Evolutionary conservation across 495 filamentous ascomycete species (phyloP).

Genomic region (Delitschia confertaspora): DNA sequence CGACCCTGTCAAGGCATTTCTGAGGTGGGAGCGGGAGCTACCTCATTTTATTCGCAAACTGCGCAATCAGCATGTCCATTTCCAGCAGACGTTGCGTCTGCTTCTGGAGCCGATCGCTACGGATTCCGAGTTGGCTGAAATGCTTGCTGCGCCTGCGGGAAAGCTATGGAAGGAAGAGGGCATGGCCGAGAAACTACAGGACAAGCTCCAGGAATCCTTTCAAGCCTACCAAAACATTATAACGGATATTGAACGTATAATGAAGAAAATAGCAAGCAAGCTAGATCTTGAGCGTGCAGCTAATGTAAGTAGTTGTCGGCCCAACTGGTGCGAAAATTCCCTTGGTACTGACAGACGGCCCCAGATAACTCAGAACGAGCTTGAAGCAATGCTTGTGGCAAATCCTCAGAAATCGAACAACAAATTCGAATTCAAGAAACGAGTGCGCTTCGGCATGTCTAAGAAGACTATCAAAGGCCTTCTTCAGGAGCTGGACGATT

Average conservation of each 20-base stretch:
- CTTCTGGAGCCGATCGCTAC: conserved; percentile 26
- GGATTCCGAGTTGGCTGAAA: conserved; percentile 26
- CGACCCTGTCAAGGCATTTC: conserved; percentile 23
- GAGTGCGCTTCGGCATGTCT: conserved; percentile 24
- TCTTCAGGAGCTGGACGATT: conserved; percentile 24
- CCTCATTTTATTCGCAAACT: conserved; percentile 25
- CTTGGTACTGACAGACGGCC: not conserved
- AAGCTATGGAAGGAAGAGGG: conserved; percentile 20
- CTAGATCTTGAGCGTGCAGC: conserved; percentile 23
- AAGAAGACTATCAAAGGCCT: conserved; percentile 26
- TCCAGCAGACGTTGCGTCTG: conserved; percentile 20
- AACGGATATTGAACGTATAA: conserved; percentile 23
- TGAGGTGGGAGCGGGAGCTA: conserved; percentile 23
- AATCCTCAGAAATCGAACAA: conserved; percentile 19
- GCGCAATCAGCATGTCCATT: conserved; percentile 28
- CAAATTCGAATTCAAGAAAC: conserved; percentile 26
- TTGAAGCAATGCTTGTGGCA: conserved; percentile 24
- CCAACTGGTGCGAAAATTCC: no score
- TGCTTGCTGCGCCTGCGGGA: conserved; percentile 21
- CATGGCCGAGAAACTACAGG: conserved; percentile 16
- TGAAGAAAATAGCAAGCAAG: conserved; percentile 25
- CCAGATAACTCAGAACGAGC: conserved; percentile 22
- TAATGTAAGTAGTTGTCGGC: conserved; percentile 11
- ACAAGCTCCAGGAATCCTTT: conserved; percentile 25
- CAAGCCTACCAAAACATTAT: conserved; percentile 25